Percentiles rank a stretch among this genome's conserved stretches.
Evolutionary conservation across 257 asterid species (phyloP).

Genomic region (Salvia miltiorrhiza): DNA sequence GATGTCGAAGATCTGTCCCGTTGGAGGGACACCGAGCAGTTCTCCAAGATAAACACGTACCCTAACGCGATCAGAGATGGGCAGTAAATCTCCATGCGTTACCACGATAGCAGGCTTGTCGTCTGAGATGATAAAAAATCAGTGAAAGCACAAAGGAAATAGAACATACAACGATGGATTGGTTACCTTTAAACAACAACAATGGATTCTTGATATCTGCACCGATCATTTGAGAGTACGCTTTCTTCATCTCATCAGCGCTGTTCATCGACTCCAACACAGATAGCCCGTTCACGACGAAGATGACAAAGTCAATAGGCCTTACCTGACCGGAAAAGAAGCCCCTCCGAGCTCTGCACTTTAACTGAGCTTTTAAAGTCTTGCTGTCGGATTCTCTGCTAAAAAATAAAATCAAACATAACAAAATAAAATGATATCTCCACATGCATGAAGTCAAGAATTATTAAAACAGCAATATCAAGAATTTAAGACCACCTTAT

Average conservation of each 20-base stretch:
- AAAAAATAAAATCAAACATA: slow-evolving; percentile 3
- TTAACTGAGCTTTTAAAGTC: slow-evolving; percentile 30
- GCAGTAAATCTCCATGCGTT: slow-evolving; percentile 84
- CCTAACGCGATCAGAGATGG: slow-evolving; percentile 52
- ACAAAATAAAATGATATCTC: neutral
- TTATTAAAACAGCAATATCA: neutral
- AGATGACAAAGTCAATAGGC: slow-evolving; percentile 54
- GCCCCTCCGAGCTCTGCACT: slow-evolving; percentile 39
- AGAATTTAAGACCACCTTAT: slow-evolving; percentile 63
- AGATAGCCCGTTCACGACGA: slow-evolving; percentile 72
- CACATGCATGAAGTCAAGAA: neutral
- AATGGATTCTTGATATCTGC: slow-evolving; percentile 43
- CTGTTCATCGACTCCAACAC: slow-evolving; percentile 54
- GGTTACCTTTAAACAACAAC: slow-evolving; percentile 69
- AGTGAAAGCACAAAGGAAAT: neutral
- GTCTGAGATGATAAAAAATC: slow-evolving; percentile 38
- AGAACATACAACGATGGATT: no score
- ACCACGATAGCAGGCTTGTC: slow-evolving; percentile 84
- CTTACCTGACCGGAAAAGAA: slow-evolving; percentile 21
- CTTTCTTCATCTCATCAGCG: slow-evolving; percentile 34
- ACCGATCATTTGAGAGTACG: slow-evolving; percentile 39
- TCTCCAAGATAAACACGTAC: slow-evolving; percentile 60
- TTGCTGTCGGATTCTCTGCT: slow-evolving; percentile 57
- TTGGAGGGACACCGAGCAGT: slow-evolving; percentile 72
- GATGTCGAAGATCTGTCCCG: slow-evolving; percentile 66